Conservation (phyloP, 2,329 filamentous ascomycete species). For the Pyricularia sp. region DNA sequence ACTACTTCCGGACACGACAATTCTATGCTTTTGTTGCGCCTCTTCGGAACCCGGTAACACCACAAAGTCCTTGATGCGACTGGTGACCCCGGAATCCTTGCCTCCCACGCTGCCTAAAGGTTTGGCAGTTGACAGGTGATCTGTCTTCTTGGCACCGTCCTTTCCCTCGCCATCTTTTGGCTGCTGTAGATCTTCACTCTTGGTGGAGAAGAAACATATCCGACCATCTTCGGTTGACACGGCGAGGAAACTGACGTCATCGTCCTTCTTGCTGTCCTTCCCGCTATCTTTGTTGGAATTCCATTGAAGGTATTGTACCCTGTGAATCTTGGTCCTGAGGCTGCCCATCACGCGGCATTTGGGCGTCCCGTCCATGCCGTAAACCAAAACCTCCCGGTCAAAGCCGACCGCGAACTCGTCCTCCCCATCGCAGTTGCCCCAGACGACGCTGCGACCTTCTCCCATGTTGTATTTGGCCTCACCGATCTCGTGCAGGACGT, state of each 20-base stretch:
- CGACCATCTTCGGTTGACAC: constrained; percentile 87
- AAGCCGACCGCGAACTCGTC: constrained; percentile 86
- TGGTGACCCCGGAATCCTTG: constrained; percentile 52
- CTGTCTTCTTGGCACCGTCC: constrained; percentile 10
- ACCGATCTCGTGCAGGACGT: constrained; percentile 64
- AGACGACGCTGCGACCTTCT: constrained; percentile 74
- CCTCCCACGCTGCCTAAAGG: constrained; percentile 74
- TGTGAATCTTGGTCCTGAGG: constrained; percentile 71
- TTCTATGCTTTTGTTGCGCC: neutral
- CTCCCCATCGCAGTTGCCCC: constrained; percentile 59
- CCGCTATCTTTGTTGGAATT: constrained; percentile 20
- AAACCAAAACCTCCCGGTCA: constrained; percentile 75
- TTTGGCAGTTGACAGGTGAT: constrained; percentile 46
- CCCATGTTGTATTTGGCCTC: constrained; percentile 70
- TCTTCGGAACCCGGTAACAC: constrained; percentile 38
- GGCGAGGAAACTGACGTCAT: constrained; percentile 41
- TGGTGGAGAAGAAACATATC: constrained; percentile 73
- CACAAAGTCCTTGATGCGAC: constrained; percentile 84
- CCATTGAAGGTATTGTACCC: constrained; percentile 59
- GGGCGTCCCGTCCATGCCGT: constrained; percentile 79
- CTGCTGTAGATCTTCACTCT: constrained; percentile 32
- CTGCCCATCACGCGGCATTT: constrained; percentile 63
- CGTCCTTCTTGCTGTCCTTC: constrained; percentile 29
- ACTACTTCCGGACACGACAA: constrained; percentile 68
- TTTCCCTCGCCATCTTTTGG: constrained; percentile 6